phyloP scores from a whole-genome alignment of 352 stramenopile species.

The Phytophthora pisi region DNA sequence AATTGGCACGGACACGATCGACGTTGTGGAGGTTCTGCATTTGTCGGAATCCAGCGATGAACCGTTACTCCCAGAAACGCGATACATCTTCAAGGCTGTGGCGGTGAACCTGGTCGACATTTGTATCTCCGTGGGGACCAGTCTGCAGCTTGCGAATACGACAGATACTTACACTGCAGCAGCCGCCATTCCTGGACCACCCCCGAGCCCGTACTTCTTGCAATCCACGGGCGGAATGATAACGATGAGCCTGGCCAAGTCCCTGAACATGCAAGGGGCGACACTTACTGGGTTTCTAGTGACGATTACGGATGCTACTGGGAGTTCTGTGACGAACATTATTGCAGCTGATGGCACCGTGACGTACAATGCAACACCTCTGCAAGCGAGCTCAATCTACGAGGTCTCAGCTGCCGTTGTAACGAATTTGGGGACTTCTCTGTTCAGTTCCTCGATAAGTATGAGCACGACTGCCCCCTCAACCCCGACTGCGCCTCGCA shows the following conservation, averaged over 20 bases:
- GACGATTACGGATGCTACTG: conserved; percentile 32
- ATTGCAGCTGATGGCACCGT: conserved; percentile 29
- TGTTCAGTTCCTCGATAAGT: conserved; percentile 30
- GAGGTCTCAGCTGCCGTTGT: conserved; percentile 40
- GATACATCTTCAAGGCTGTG: conserved; percentile 61
- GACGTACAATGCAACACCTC: conserved; percentile 32
- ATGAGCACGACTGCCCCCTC: conserved; percentile 41
- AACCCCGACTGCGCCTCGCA: conserved; percentile 35
- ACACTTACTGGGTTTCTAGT: conserved; percentile 52
- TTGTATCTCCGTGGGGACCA: conserved; percentile 36
- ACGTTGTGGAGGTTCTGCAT: conserved; percentile 43
- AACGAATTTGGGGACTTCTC: conserved; percentile 46
- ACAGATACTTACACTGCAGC: conserved; percentile 33
- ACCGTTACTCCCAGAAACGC: conserved; percentile 36
- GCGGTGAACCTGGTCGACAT: conserved; percentile 56
- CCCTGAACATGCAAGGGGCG: conserved; percentile 60
- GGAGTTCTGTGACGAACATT: conserved; percentile 16
- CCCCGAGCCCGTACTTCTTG: conserved; percentile 56
- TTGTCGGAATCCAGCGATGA: conserved; percentile 26
- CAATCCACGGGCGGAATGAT: conserved; percentile 54
- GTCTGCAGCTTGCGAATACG: conserved; percentile 12
- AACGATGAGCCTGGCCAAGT: conserved; percentile 48
- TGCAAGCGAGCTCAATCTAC: conserved; percentile 41
- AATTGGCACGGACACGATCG: conserved; percentile 14
- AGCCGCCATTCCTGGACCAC: conserved; percentile 43